Evolutionary conservation across 202 grass and related monocot genomes (phyloP).

Genomic region (Cymbopogon flexuosus): DNA sequence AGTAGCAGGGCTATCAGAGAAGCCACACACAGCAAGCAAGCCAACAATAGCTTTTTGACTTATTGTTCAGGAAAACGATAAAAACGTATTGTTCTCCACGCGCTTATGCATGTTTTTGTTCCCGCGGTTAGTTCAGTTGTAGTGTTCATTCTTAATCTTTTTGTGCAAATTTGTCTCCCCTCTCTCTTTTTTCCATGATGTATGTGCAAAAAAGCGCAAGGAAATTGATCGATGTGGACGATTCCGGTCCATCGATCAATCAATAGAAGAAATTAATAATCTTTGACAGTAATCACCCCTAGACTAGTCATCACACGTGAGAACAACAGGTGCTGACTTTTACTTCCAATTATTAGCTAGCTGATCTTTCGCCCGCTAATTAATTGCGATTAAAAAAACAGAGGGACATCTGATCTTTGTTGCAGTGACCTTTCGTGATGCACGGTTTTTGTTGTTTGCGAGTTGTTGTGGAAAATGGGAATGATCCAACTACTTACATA

Average conservation of each 20-base stretch:
- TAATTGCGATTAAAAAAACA: neutral
- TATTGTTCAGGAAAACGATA: conserved; percentile 16
- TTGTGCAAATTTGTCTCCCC: conserved; percentile 15
- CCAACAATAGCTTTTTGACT: conserved; percentile 33
- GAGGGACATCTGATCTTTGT: neutral
- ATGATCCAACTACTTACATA: neutral
- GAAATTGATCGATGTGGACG: neutral
- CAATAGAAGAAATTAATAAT: conserved; percentile 7
- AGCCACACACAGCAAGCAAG: neutral
- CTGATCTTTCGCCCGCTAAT: neutral
- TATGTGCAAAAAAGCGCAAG: conserved; percentile 3
- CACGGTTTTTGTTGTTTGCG: neutral
- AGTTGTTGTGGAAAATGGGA: neutral
- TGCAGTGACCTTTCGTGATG: neutral
- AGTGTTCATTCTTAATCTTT: conserved; percentile 2
- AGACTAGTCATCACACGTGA: conserved; percentile 33
- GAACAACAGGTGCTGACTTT: conserved; percentile 45
- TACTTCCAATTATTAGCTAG: conserved; percentile 18
- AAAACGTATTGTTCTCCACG: neutral
- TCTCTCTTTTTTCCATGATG: neutral
- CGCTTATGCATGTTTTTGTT: neutral
- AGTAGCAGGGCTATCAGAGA: neutral
- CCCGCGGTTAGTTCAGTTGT: conserved; percentile 22
- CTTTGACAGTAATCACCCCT: conserved; percentile 8
- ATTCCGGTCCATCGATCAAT: neutral